Percentiles rank a stretch among this genome's conserved stretches.
Conservation (phyloP, 2,329 filamentous ascomycete genomes). For the Sclerotinia spermophila region DNA sequence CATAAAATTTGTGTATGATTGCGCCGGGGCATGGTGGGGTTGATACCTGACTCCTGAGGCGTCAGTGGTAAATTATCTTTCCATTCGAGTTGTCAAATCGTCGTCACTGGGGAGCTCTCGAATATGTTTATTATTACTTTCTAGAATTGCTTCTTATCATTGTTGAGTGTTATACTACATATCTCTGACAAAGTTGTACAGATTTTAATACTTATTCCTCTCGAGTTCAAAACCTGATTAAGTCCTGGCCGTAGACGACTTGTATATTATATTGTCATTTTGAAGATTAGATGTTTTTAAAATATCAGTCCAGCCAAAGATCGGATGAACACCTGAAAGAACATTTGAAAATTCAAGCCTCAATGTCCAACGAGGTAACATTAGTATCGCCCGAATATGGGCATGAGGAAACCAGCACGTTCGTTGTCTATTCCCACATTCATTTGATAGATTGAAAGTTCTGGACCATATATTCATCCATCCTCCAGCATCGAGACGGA, state of each 20-base stretch:
- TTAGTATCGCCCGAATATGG: background rate
- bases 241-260: background rate
- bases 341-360: too few relatives aligned
- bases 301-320: background rate
- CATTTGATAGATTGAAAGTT: background rate
- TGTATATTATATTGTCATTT: background rate
- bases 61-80: background rate
- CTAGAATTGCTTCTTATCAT: background rate
- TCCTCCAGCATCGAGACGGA: background rate
- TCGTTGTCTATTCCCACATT: background rate
- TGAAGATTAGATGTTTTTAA: background rate
- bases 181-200: background rate
- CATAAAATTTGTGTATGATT: constrained; percentile 13
- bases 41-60: background rate
- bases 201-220: background rate
- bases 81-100: background rate
- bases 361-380: background rate
- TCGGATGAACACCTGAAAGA: background rate
- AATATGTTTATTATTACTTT: background rate
- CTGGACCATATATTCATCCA: background rate
- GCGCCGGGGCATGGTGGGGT: background rate
- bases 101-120: background rate
- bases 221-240: background rate
- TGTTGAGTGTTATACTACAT: background rate
- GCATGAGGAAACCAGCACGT: too few relatives aligned